Percentiles rank a stretch among this genome's conserved stretches.
These are phyloP conservation scores for Neohortaea acidophila DNA, from an alignment of 495 filamentous ascomycete species.

Conservation along the genomic window DNA sequence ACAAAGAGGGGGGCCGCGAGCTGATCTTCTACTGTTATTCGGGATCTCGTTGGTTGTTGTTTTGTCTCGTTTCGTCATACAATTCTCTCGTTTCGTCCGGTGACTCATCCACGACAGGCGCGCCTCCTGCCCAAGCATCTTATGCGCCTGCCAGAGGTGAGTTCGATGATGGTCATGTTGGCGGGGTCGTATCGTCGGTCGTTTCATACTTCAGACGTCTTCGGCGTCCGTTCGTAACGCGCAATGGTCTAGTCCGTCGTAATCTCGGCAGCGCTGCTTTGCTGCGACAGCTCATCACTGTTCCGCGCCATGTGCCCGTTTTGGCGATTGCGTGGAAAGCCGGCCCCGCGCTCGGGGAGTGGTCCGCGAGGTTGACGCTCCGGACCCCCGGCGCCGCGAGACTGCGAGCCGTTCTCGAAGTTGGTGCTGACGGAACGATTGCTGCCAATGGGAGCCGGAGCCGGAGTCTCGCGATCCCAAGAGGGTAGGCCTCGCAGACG, in stretches of 20 bases:
- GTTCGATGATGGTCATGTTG: constrained; percentile 2
- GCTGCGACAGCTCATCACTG: constrained; percentile 58
- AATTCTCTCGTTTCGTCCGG: no score
- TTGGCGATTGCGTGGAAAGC: constrained; percentile 54
- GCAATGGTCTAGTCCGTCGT: constrained; percentile 25
- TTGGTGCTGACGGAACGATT: constrained; percentile 60
- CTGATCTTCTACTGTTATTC: neutral
- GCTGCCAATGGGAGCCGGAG: constrained; percentile 72
- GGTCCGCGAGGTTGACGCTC: constrained; percentile 75
- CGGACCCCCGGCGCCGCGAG: constrained; percentile 37
- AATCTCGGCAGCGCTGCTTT: constrained; percentile 35
- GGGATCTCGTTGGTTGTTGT: neutral
- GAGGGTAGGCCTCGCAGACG: constrained; percentile 50
- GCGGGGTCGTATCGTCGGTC: neutral
- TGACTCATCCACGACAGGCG: no score
- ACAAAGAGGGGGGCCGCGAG: neutral
- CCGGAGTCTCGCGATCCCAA: constrained; percentile 46
- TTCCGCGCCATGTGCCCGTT: constrained; percentile 70
- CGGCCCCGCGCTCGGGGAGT: constrained; percentile 56
- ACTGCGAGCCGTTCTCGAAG: constrained; percentile 49
- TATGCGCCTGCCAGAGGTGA: no score
- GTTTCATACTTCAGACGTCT: no score
- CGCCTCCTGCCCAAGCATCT: no score
- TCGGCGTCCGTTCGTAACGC: no score
- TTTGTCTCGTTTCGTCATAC: constrained; percentile 1